Percentiles rank a stretch among this genome's conserved stretches.
These are phyloP conservation scores for Thalassiosira profunda DNA, from an alignment of 108 stramenopile species.

Conservation along the genomic window DNA sequence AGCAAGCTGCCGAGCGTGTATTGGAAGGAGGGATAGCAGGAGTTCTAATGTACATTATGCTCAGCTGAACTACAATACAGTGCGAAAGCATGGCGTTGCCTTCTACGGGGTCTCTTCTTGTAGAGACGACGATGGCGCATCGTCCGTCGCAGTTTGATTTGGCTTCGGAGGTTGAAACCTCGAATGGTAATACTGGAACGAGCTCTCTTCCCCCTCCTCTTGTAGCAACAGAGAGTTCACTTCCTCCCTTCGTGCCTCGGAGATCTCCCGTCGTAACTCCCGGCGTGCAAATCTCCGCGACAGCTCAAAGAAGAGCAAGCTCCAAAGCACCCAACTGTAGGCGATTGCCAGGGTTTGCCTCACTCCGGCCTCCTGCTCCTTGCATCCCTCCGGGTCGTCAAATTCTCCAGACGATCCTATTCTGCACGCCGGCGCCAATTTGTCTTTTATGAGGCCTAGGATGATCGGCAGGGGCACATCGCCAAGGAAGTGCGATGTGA, in stretches of 20 bases:
- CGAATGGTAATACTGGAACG: slow-evolving; percentile 38
- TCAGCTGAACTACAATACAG: too few species aligned
- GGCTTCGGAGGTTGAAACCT: slow-evolving; percentile 37
- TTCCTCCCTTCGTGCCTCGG: slow-evolving; percentile 10
- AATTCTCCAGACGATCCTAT: slow-evolving; percentile 38
- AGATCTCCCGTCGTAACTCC: slow-evolving; percentile 32
- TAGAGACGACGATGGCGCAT: too few species aligned
- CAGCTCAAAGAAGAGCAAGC: slow-evolving; percentile 38
- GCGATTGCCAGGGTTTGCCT: slow-evolving; percentile 44
- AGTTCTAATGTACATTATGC: too few species aligned
- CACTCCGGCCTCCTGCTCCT: slow-evolving; percentile 33
- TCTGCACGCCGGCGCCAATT: slow-evolving; percentile 43
- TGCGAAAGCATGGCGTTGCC: too few species aligned
- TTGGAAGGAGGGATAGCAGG: too few species aligned
- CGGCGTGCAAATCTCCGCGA: slow-evolving; percentile 35
- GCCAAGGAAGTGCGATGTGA: slow-evolving; percentile 37
- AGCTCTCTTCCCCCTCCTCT: background rate
- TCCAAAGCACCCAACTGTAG: slow-evolving; percentile 42
- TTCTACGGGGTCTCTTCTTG: too few species aligned
- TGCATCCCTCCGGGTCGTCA: slow-evolving; percentile 30
- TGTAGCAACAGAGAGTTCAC: background rate
- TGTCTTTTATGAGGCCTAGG: slow-evolving; percentile 43
- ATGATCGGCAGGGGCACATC: slow-evolving; percentile 50
- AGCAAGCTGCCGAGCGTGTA: slow-evolving; percentile 1
- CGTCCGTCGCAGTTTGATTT: too few species aligned